phyloP scores from a whole-genome alignment of 2,329 filamentous ascomycete genomes.

The Talaromyces verruculosus region DNA sequence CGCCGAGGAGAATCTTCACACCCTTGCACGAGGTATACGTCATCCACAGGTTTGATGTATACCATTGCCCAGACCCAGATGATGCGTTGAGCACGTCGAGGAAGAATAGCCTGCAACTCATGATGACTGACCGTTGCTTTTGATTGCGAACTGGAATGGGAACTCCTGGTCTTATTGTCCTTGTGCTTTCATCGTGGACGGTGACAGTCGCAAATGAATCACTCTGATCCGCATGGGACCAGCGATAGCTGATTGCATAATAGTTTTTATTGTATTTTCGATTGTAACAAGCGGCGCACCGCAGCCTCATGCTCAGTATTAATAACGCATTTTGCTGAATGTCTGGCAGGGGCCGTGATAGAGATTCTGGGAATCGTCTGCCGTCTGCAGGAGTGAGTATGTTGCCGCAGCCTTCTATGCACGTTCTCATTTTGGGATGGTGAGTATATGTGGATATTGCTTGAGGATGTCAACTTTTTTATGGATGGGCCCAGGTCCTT shows the following conservation, averaged over 20 bases:
- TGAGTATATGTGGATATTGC: neutral
- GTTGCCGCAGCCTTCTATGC: conserved; percentile 13
- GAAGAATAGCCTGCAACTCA: conserved; percentile 1
- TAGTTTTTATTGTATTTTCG: neutral
- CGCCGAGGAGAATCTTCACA: neutral
- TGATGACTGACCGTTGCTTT: neutral
- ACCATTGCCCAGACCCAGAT: conserved; percentile 1
- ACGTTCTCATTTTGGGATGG: conserved; percentile 2
- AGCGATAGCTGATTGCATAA: conserved; percentile 8
- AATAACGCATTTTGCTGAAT: neutral
- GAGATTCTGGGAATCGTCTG: neutral
- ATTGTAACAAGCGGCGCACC: neutral
- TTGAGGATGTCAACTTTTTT: neutral
- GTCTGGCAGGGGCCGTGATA: conserved; percentile 4
- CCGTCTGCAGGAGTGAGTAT: neutral
- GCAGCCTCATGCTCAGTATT: neutral
- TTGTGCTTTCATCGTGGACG: neutral
- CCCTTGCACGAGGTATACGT: conserved; percentile 2
- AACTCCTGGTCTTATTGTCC: neutral
- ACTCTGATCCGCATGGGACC: neutral
- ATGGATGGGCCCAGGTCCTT: neutral
- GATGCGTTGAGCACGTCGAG: conserved; percentile 7
- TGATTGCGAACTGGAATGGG: neutral
- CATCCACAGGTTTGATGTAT: neutral
- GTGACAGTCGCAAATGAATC: neutral